A percentile compares a stretch with the other conserved stretches of the same genome.
These are phyloP conservation scores for Anthracocystis panici-leucophaei DNA, from an alignment of 1,284 basidiomycete species.

Conservation along the genomic window DNA sequence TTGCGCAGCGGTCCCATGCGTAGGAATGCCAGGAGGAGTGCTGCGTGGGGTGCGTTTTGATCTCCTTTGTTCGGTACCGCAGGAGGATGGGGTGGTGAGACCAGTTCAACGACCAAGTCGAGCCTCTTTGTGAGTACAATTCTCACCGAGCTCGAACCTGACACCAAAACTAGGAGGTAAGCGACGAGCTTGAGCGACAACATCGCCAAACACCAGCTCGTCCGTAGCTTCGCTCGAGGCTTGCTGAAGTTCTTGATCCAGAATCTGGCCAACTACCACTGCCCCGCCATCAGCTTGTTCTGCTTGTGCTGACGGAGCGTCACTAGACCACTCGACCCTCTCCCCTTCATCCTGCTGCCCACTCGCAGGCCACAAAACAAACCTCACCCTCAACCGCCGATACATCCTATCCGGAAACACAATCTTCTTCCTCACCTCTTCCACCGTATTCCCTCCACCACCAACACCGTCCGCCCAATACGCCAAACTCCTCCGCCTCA, in stretches of 20 bases:
- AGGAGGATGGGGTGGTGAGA: slow-evolving; percentile 2
- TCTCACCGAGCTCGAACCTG: slow-evolving; percentile 33
- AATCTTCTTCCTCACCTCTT: slow-evolving; percentile 21
- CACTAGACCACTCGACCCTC: slow-evolving; percentile 44
- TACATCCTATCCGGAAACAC: slow-evolving; percentile 57
- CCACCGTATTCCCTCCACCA: not conserved
- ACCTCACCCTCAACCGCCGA: slow-evolving; percentile 45
- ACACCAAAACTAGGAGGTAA: slow-evolving; percentile 46
- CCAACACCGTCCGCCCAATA: slow-evolving; percentile 51
- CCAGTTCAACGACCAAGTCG: slow-evolving; percentile 40
- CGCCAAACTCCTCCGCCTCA: slow-evolving; percentile 49
- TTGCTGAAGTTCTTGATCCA: slow-evolving; percentile 52
- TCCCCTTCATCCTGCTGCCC: not conserved
- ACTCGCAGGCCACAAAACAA: slow-evolving; percentile 34
- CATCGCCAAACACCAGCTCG: slow-evolving; percentile 53
- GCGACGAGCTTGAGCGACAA: slow-evolving; percentile 46
- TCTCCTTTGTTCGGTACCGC: not conserved
- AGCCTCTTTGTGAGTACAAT: slow-evolving; percentile 43
- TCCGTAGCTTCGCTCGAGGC: slow-evolving; percentile 59
- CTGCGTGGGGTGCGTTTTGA: slow-evolving; percentile 25
- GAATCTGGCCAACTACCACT: slow-evolving; percentile 15
- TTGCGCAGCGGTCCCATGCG: slow-evolving; percentile 37
- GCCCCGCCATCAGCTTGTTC: not conserved
- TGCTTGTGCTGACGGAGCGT: not conserved
- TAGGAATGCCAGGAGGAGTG: slow-evolving; percentile 34